A percentile compares a stretch with the other conserved stretches of the same genome.
phyloP scores from a whole-genome alignment of 2,329 filamentous ascomycete species.

The Trichoderma koningiopsis region DNA sequence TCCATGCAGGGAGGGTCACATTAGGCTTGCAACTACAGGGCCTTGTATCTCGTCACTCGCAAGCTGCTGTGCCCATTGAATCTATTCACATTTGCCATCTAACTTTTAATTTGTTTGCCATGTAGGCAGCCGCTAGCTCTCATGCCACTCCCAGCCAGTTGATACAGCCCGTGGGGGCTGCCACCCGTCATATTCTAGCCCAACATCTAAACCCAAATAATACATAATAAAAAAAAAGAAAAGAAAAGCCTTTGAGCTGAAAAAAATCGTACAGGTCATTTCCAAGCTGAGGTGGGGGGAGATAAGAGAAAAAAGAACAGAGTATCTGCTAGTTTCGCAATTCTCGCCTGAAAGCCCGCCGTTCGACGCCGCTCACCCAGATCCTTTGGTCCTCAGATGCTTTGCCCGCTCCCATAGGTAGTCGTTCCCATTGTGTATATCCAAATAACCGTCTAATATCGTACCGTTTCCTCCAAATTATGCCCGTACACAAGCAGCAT shows the following conservation, averaged over 20 bases:
- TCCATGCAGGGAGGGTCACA: neutral
- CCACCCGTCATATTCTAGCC: slow-evolving; percentile 3
- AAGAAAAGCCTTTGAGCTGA: neutral
- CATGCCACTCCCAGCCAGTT: slow-evolving; percentile 1
- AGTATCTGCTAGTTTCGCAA: neutral
- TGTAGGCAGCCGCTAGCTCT: neutral
- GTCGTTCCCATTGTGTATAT: slow-evolving; percentile 6
- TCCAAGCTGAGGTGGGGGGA: neutral
- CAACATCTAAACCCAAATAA: slow-evolving; percentile 18
- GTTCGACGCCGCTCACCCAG: slow-evolving; percentile 20
- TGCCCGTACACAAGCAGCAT: neutral
- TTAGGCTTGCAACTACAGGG: neutral
- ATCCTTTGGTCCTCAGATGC: slow-evolving; percentile 8
- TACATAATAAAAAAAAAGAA: neutral
- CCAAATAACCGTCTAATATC: slow-evolving; percentile 2
- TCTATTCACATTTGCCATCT: neutral
- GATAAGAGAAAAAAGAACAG: neutral
- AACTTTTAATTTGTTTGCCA: neutral
- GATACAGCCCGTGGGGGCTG: slow-evolving; percentile 18
- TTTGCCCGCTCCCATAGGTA: slow-evolving; percentile 1
- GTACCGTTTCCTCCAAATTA: slow-evolving; percentile 2
- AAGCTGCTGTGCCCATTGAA: neutral
- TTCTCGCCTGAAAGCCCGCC: slow-evolving; percentile 4
- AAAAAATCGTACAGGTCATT: neutral
- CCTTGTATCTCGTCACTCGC: slow-evolving; percentile 10